Conservation (phyloP, 371 early-diverging fungal genomes). For the Phascolomyces articulosus region DNA sequence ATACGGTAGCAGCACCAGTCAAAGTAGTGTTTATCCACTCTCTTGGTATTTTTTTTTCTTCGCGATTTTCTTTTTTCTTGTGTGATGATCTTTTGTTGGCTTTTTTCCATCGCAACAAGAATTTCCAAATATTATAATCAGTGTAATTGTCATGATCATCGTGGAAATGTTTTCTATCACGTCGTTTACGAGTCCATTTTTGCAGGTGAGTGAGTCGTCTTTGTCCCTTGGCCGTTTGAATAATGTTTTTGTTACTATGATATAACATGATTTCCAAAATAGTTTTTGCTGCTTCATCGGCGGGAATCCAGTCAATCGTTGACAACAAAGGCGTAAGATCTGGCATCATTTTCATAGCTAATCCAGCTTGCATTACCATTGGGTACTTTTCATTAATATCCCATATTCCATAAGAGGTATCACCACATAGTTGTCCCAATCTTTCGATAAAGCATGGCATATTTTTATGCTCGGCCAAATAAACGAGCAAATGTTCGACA, state of each 20-base stretch:
- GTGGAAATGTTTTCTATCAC: too few relatives aligned
- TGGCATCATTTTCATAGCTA: slow-evolving; percentile 30
- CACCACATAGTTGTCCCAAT: slow-evolving; percentile 47
- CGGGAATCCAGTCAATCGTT: slow-evolving; percentile 37
- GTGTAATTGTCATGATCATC: too few relatives aligned
- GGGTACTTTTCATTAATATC: slow-evolving; percentile 44
- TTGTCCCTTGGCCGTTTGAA: too few relatives aligned
- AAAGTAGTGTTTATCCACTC: slow-evolving; percentile 12
- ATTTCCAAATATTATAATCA: too few relatives aligned
- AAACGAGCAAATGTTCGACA: slow-evolving; percentile 35
- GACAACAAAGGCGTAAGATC: slow-evolving; percentile 1
- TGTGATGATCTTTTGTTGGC: too few relatives aligned
- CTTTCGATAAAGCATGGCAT: slow-evolving; percentile 39
- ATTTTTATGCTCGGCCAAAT: slow-evolving; percentile 30
- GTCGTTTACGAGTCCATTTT: too few relatives aligned
- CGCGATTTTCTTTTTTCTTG: too few relatives aligned
- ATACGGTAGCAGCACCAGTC: too few relatives aligned
- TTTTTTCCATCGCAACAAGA: too few relatives aligned
- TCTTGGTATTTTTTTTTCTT: too few relatives aligned
- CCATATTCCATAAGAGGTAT: slow-evolving; percentile 42
- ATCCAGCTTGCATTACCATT: slow-evolving; percentile 33
- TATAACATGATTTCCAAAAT: slow-evolving; percentile 41
- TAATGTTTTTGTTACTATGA: too few relatives aligned
- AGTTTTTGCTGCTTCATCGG: slow-evolving; percentile 29
- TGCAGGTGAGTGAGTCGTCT: too few relatives aligned